A percentile compares a stretch with the other conserved stretches of the same genome.
These are phyloP conservation scores for Clavaria fumosa DNA, from an alignment of 768 basidiomycete species.

Conservation along the genomic window DNA sequence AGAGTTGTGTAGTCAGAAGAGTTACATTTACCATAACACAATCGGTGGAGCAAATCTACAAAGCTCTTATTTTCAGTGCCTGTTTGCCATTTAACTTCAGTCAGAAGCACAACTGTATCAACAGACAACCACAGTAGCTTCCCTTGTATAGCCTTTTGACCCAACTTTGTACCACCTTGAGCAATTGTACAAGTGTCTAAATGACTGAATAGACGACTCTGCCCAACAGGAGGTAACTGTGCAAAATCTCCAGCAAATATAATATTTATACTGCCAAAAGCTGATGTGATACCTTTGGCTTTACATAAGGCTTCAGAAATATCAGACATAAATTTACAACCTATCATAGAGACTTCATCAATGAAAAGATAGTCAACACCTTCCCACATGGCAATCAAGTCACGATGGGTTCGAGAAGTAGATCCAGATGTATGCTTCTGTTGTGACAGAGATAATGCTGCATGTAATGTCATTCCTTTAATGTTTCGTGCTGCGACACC, in stretches of 20 bases:
- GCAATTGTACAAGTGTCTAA: constrained; percentile 5
- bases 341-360: constrained; percentile 27
- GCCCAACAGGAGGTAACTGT: constrained; percentile 24
- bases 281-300: constrained; percentile 16
- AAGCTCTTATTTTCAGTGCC: constrained; percentile 13
- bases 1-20: constrained; percentile 14
- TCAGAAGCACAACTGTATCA: constrained; percentile 17
- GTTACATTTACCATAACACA: constrained; percentile 16
- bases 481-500: background rate
- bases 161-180: background rate
- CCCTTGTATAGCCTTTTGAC: constrained; percentile 15
- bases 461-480: background rate
- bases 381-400: constrained; percentile 20
- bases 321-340: constrained; percentile 17
- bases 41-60: constrained; percentile 10
- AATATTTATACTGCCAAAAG: constrained; percentile 26
- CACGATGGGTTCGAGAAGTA: background rate
- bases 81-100: constrained; percentile 15
- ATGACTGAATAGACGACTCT: constrained; percentile 13
- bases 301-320: constrained; percentile 20
- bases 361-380: constrained; percentile 25
- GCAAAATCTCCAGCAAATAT: constrained; percentile 30
- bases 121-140: constrained; percentile 21
- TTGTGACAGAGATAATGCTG: no score
- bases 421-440: background rate